A percentile compares a stretch with the other conserved stretches of the same genome.
phyloP scores from a whole-genome alignment of 2,329 filamentous ascomycete genomes.

The Phaeophleospora eucalypticola region DNA sequence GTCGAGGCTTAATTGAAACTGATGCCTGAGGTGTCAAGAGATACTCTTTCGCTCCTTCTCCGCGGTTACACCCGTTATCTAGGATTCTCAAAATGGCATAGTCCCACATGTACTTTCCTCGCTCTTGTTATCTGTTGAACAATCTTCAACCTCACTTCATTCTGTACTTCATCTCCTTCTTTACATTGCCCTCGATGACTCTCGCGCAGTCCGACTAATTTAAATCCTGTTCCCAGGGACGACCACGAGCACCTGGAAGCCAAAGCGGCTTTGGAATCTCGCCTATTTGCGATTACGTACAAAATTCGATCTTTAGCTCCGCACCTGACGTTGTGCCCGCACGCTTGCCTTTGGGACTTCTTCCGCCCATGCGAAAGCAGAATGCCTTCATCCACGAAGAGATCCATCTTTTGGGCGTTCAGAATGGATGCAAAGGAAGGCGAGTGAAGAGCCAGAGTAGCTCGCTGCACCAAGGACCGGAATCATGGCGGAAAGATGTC shows the following conservation, averaged over 20 bases:
- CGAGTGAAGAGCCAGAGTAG: background rate
- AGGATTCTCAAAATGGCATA: background rate
- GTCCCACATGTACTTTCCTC: background rate
- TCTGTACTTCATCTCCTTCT: background rate
- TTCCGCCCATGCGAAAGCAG: background rate
- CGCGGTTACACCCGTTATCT: background rate
- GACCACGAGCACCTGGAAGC: background rate
- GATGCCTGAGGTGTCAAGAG: background rate
- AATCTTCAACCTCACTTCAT: background rate
- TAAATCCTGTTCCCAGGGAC: too few species aligned
- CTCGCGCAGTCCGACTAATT: too few species aligned
- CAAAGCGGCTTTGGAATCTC: background rate
- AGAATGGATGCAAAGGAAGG: background rate
- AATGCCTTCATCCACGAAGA: background rate
- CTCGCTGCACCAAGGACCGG: background rate
- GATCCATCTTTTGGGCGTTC: background rate
- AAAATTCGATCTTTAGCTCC: background rate
- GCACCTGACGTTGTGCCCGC: background rate
- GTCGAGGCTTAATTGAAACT: background rate
- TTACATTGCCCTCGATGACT: too few species aligned
- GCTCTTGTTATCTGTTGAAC: background rate
- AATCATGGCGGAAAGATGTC: background rate
- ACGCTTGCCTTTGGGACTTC: background rate
- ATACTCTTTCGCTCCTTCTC: background rate
- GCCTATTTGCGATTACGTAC: background rate